Conservation (phyloP, 768 basidiomycete genomes). For the Galerina sulciceps region DNA sequence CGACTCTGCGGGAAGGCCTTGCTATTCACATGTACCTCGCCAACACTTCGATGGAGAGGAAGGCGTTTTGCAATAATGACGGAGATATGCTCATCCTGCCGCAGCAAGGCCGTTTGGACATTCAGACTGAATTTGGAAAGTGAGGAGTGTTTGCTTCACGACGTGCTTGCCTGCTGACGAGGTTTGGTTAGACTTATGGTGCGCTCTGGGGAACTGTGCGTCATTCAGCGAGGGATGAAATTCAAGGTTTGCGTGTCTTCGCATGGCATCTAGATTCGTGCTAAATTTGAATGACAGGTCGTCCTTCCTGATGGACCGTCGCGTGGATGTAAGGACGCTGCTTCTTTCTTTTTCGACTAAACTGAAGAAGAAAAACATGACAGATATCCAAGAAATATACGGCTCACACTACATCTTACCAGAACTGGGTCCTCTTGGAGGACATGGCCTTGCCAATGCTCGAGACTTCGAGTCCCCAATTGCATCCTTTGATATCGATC, state of each 20-base stretch:
- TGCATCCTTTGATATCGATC: slow-evolving; percentile 70
- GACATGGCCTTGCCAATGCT: slow-evolving; percentile 66
- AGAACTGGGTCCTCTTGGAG: slow-evolving; percentile 68
- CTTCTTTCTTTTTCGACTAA: neutral
- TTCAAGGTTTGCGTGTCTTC: slow-evolving; percentile 49
- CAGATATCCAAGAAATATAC: slow-evolving; percentile 68
- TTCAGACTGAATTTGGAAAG: slow-evolving; percentile 74
- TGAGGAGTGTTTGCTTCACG: slow-evolving; percentile 30
- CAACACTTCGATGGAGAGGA: slow-evolving; percentile 62
- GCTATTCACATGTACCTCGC: slow-evolving; percentile 68
- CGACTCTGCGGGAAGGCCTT: slow-evolving; percentile 64
- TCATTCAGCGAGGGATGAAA: slow-evolving; percentile 69
- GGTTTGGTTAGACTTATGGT: slow-evolving; percentile 60
- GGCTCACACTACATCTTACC: slow-evolving; percentile 67
- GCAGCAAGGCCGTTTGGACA: slow-evolving; percentile 65
- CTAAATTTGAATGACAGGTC: slow-evolving; percentile 33
- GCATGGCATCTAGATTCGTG: neutral
- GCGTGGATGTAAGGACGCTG: slow-evolving; percentile 54
- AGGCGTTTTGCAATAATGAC: slow-evolving; percentile 65
- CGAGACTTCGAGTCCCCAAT: slow-evolving; percentile 69
- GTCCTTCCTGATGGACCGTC: slow-evolving; percentile 61
- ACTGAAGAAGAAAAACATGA: neutral
- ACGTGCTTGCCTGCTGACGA: neutral
- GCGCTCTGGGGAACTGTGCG: slow-evolving; percentile 64
- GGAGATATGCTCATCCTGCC: slow-evolving; percentile 73